Evolutionary conservation across 148 eudicot genomes (phyloP).

Genomic region (Chenopodium berlandieri): DNA sequence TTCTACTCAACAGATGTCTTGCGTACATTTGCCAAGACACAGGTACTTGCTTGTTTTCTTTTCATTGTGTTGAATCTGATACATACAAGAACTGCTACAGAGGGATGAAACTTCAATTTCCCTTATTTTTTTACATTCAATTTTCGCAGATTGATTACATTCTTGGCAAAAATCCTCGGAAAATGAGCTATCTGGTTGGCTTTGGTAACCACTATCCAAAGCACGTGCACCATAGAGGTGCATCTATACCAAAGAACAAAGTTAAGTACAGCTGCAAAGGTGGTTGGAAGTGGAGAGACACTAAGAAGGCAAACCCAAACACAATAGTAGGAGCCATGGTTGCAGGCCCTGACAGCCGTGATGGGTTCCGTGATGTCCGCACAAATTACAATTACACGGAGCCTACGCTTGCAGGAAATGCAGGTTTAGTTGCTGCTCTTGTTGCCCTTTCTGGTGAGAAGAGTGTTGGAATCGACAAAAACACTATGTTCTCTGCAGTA

Average conservation of each 20-base stretch:
- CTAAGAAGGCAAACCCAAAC: constrained; percentile 69
- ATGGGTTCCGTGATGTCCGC: constrained; percentile 80
- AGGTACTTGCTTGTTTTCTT: constrained; percentile 38
- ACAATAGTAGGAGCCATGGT: constrained; percentile 83
- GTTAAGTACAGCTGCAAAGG: constrained; percentile 85
- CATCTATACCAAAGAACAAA: constrained; percentile 87
- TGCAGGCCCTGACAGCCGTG: constrained; percentile 84
- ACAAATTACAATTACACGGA: constrained; percentile 87
- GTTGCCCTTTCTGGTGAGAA: constrained; percentile 75
- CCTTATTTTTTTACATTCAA: neutral
- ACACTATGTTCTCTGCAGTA: constrained; percentile 85
- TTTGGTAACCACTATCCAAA: constrained; percentile 71
- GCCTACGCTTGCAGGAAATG: constrained; percentile 90
- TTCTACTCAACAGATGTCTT: constrained; percentile 61
- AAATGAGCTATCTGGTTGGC: constrained; percentile 89
- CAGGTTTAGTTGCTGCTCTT: constrained; percentile 84
- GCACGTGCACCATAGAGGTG: constrained; percentile 90
- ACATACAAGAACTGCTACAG: neutral
- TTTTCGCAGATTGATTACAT: constrained; percentile 68
- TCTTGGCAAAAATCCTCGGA: constrained; percentile 81
- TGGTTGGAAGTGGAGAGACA: constrained; percentile 91
- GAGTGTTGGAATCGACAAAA: constrained; percentile 57
- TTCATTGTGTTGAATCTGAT: neutral
- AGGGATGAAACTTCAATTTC: neutral
- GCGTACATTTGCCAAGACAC: constrained; percentile 76